Conservation (phyloP, 2,329 filamentous ascomycete genomes). For the Colletotrichum noveboracense region DNA sequence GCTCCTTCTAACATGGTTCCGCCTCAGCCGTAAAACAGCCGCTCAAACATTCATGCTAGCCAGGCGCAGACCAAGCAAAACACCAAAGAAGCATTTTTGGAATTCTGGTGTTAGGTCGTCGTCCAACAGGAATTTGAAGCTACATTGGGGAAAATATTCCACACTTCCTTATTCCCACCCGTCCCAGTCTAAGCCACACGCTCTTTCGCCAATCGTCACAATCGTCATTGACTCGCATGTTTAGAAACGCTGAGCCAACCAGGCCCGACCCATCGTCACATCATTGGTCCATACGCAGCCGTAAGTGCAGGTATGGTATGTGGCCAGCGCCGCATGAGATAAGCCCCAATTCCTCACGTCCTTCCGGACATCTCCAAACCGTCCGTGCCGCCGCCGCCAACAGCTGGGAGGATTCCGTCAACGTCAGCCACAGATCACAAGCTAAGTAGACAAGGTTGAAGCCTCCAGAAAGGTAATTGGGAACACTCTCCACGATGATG, state of each 20-base stretch:
- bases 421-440: slow-evolving; percentile 18
- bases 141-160: not conserved
- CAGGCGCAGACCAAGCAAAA: not conserved
- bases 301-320: not conserved
- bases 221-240: not conserved
- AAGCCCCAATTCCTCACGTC: slow-evolving; percentile 16
- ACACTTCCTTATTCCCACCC: not conserved
- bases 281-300: not conserved
- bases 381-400: slow-evolving; percentile 3
- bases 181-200: not conserved
- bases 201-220: not conserved
- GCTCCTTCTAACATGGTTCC: not conserved
- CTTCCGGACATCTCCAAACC: slow-evolving; percentile 22
- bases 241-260: not conserved
- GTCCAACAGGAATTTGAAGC: not conserved
- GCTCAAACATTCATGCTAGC: not conserved
- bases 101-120: not conserved
- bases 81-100: not conserved
- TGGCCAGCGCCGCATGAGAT: not conserved
- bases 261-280: not conserved
- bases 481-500: not conserved
- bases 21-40: not conserved
- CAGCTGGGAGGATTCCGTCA: not conserved
- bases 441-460: not conserved
- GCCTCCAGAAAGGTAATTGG: not conserved